Evolutionary conservation across 352 stramenopile species (phyloP), one percentile per base, ranked within the genome.

Genomic region (Phytophthora crassamura): DNA sequence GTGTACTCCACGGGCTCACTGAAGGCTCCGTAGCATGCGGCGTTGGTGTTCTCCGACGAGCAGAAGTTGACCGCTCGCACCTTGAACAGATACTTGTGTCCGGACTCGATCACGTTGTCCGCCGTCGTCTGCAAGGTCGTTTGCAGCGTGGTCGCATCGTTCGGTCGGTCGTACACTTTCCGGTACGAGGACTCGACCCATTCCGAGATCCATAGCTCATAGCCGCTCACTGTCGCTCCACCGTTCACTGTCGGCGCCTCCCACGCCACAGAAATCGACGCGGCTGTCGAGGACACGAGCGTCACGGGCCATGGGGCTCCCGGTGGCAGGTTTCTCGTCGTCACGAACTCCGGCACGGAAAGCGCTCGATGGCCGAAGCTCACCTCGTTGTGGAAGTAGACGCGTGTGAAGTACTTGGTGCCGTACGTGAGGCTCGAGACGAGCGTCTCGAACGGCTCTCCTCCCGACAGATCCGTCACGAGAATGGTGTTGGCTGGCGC

Each of bases 41-140:
- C 77, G 33, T 77, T 84, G 0, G 68, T 32, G 40, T 97, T 82
- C 12, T 86, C 70, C 0, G 88, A 84, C 16, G 85, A 78, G 67
- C 95, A 99, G 52, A 98, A 98, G 68, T 98, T 99, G 33, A 99
- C 74, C 7, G 97, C 97, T 30, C 95, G 89, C 5, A 98, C 93
- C 67, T 97, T 92, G 68, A 99, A 98, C 20, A 83, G 71, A 72
- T 99, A 99, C 54, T 95, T 87, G 35, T 88, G 89, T 2, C 92
- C 93, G 1, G 86, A 90, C 45, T 98, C 92, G 35, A 99, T 85
- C 43, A 89, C 83, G 39, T 95, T 90, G 62, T 97, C 91, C 3
- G 75, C 85, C 7, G 66, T 74, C 2, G 87, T 97, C 22, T 73
- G 70, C 7, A 98, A 61, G 15, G 84, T 96, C 3, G 88, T 96